Evolutionary conservation across 805 yeast species (phyloP), one percentile per base, ranked within the genome.

Genomic region (Metschnikowia sp.): DNA sequence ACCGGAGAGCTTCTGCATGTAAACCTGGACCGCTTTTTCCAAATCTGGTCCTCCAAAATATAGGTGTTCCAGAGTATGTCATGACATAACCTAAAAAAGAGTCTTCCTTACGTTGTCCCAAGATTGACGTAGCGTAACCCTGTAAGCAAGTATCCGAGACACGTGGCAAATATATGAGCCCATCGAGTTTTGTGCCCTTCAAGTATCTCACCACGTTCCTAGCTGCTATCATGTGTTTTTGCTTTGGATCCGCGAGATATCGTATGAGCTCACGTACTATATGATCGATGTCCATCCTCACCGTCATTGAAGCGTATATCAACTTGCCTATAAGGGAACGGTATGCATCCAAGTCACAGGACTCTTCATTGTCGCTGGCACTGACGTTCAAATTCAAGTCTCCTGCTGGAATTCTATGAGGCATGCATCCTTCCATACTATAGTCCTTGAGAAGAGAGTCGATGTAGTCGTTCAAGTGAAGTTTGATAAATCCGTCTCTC

Each of bases 371-470:
- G 9, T 8, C 12, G 22, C 12, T 11, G 9, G 7, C 22, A 18
- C 34, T n/a, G 10, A 35, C 26, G 22, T 36, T 42, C 45, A 42
- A 42, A 22, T 42, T 34, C 15, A 29, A 8, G 30, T 42, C 15
- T 10, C 35, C 35, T 7, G 29, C 29, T 11, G 45, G 45, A 13
- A 42, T 26, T 12, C 18, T 35, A 7, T 10, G 34, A 13, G 45
- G 45, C n/a, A 36, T 18, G 30, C 39, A 42, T 4, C 36, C 26
- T 18, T 35, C 40, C 45, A 42, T 42, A 12, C 30, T 36, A 28
- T 42, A 42, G 28, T 42, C 45, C 6, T 39, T 33, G 18, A 35
- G 35, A 11, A 42, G 45, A 15, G 45, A 42, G 8, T 35, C 45
- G 33, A 42, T 42, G 35, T 35, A 42, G 10, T 42, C 45, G 18